Evolutionary conservation across 768 basidiomycete genomes (phyloP).

Genomic region (Lentinus tigrinus): DNA sequence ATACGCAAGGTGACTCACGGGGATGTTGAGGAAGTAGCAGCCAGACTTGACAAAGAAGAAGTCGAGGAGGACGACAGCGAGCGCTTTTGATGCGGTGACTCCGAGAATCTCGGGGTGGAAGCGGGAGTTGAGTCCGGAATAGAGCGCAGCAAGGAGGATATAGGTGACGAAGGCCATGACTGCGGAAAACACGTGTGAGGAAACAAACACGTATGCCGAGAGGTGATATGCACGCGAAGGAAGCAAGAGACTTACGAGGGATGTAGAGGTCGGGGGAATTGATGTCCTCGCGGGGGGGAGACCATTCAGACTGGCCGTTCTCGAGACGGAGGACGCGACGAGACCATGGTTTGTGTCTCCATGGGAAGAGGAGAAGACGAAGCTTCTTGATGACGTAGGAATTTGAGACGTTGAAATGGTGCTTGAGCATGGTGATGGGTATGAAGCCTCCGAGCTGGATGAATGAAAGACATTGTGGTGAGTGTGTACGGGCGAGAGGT

Average conservation of each 20-base stretch:
- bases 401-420: slow-evolving; percentile 95
- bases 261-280: slow-evolving; percentile 98
- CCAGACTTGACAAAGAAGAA: slow-evolving; percentile 88
- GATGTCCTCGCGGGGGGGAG: slow-evolving; percentile 88
- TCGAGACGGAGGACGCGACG: slow-evolving; percentile 67
- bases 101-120: slow-evolving; percentile 93
- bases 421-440: slow-evolving; percentile 75
- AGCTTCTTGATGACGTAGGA: slow-evolving; percentile 92
- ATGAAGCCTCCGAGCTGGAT: slow-evolving; percentile 76
- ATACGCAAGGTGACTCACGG: slow-evolving; percentile 11
- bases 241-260: slow-evolving; percentile 54
- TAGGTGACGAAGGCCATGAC: slow-evolving; percentile 97
- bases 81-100: slow-evolving; percentile 77
- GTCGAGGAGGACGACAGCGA: slow-evolving; percentile 84
- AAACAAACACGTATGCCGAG: background rate
- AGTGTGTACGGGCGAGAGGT: background rate
- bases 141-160: slow-evolving; percentile 82
- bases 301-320: slow-evolving; percentile 71
- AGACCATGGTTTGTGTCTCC: slow-evolving; percentile 88
- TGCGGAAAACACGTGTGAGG: slow-evolving; percentile 28
- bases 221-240: background rate
- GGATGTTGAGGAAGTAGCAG: slow-evolving; percentile 89
- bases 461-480: slow-evolving; percentile 11
- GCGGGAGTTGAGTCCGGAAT: slow-evolving; percentile 76
- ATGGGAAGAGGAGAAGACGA: slow-evolving; percentile 87